A percentile compares a stretch with the other conserved stretches of the same genome.
Conservation (phyloP, 2,329 filamentous ascomycete species). For the Tolypocladium cylindrosporum region DNA sequence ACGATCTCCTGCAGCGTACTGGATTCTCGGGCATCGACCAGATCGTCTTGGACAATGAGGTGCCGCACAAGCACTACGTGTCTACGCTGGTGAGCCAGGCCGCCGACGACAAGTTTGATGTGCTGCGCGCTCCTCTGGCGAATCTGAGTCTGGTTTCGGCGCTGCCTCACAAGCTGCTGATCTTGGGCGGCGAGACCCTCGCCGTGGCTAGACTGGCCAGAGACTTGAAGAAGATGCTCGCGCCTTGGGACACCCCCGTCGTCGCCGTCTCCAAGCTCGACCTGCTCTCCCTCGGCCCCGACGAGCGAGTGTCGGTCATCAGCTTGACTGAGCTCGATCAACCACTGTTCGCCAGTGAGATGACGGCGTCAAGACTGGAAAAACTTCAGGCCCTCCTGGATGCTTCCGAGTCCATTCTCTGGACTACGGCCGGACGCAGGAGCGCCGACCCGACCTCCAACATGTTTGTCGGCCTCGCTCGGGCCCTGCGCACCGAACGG, state of each 20-base stretch:
- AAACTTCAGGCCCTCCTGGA: background rate
- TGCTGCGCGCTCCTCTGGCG: background rate
- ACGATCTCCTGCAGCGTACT: constrained; percentile 1
- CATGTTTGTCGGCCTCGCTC: background rate
- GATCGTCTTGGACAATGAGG: background rate
- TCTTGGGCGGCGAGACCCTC: constrained; percentile 2
- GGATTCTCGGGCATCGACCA: constrained; percentile 6
- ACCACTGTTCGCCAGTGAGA: background rate
- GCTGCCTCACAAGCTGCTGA: background rate
- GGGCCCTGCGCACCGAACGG: background rate
- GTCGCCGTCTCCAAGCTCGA: background rate
- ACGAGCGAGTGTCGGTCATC: background rate
- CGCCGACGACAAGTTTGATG: background rate
- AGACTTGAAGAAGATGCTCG: background rate
- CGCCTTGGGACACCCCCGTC: background rate
- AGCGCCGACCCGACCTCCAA: background rate
- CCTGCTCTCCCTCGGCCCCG: background rate
- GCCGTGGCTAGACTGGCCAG: background rate
- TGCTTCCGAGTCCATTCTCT: background rate
- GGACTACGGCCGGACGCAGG: background rate
- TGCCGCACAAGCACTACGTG: background rate
- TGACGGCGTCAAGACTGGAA: background rate
- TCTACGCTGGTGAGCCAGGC: background rate
- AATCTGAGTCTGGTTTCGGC: background rate
- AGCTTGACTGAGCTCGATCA: background rate